A percentile compares a stretch with the other conserved stretches of the same genome.
phyloP scores from a whole-genome alignment of 768 basidiomycete species.

The Bullera alba region DNA sequence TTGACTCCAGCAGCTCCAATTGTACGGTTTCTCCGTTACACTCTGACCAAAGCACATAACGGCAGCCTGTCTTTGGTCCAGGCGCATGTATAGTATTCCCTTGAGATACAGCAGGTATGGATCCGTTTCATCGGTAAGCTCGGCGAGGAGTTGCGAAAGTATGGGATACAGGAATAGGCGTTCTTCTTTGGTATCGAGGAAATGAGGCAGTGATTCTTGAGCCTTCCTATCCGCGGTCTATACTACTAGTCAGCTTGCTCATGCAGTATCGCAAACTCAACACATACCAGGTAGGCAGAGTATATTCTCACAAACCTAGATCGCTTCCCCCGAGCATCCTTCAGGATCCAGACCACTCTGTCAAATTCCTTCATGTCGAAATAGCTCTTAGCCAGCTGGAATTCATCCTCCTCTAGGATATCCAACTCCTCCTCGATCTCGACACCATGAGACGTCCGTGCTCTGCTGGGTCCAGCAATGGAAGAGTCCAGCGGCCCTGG shows the following conservation, averaged over 20 bases:
- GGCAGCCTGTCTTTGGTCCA: constrained; percentile 74
- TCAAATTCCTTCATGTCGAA: constrained; percentile 71
- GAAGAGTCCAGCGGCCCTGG: constrained; percentile 19
- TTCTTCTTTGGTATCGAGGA: constrained; percentile 50
- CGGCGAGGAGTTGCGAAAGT: constrained; percentile 33
- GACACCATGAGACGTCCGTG: constrained; percentile 29
- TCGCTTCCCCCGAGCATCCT: constrained; percentile 61
- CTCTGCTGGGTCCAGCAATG: constrained; percentile 26
- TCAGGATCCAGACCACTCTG: constrained; percentile 62
- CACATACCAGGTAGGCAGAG: constrained; percentile 73
- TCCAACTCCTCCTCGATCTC: constrained; percentile 53
- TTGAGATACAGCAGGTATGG: constrained; percentile 50
- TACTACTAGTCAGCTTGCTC: constrained; percentile 6
- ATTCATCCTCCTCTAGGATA: constrained; percentile 52
- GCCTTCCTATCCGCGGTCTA: constrained; percentile 79
- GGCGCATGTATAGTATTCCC: constrained; percentile 70
- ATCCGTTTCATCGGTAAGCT: constrained; percentile 35
- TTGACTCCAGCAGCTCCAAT: constrained; percentile 88
- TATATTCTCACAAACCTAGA: constrained; percentile 72
- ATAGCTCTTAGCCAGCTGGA: constrained; percentile 64
- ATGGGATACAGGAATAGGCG: constrained; percentile 37
- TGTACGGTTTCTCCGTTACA: constrained; percentile 74
- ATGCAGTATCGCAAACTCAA: background rate
- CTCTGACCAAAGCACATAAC: constrained; percentile 73
- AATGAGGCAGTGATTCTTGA: constrained; percentile 61